Conservation (phyloP, 106 monocot species). For the Dendrobium nobile region DNA sequence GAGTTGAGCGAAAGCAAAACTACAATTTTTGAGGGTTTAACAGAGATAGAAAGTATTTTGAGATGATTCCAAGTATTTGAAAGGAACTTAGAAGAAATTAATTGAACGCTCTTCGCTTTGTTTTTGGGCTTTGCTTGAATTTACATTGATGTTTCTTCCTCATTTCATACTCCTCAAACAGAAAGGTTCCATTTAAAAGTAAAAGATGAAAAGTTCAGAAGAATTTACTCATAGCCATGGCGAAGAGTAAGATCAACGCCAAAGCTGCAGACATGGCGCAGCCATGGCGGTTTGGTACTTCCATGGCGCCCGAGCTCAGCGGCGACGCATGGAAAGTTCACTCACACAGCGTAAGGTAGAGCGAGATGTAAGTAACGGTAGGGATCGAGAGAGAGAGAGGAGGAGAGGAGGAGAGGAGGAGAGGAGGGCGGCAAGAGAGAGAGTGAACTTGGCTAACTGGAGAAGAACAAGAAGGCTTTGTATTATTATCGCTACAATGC, state of each 20-base stretch:
- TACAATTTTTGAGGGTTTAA: background rate
- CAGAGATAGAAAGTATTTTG: background rate
- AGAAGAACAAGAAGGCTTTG: too few relatives aligned
- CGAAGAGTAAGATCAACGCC: background rate
- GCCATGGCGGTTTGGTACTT: background rate
- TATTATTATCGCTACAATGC: too few relatives aligned
- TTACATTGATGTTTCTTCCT: too few relatives aligned
- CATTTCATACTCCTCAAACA: too few relatives aligned
- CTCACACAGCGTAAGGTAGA: background rate
- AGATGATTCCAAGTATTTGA: background rate
- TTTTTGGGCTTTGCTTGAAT: background rate
- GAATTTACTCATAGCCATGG: background rate
- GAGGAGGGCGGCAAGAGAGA: background rate
- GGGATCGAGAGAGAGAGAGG: background rate
- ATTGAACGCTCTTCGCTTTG: background rate
- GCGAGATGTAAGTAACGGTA: background rate
- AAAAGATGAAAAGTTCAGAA: background rate
- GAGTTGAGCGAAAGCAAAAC: background rate
- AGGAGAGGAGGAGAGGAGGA: background rate
- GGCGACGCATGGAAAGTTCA: background rate
- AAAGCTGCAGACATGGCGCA: background rate
- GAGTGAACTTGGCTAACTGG: background rate
- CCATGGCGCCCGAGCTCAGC: background rate
- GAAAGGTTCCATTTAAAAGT: too few relatives aligned
- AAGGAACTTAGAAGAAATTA: background rate